phyloP scores from a whole-genome alignment of 2,329 filamentous ascomycete species.

The Exophiala calicioides region DNA sequence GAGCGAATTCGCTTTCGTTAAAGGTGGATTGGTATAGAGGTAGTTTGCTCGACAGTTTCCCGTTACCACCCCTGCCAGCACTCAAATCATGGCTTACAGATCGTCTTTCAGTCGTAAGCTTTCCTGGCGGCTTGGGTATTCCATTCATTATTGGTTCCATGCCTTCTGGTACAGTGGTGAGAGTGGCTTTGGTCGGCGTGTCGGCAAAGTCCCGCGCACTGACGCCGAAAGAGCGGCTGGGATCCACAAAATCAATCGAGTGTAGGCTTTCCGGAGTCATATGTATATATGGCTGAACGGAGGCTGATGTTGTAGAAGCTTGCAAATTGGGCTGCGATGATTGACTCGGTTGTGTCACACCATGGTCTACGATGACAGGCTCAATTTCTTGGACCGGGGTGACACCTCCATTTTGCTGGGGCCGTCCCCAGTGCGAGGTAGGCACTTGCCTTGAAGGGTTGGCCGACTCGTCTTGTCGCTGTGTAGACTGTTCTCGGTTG shows the following conservation, averaged over 20 bases:
- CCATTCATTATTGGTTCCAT: constrained; percentile 9
- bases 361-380: not conserved
- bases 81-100: constrained; percentile 11
- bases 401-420: not conserved
- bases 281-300: constrained; percentile 11
- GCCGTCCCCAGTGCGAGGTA: not conserved
- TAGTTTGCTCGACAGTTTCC: not conserved
- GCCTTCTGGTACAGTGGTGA: constrained; percentile 21
- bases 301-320: not conserved
- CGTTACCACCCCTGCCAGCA: constrained; percentile 6
- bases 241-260: constrained; percentile 11
- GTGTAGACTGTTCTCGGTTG: not conserved
- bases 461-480: not conserved
- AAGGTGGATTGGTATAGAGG: constrained; percentile 20
- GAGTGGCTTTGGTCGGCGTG: constrained; percentile 14
- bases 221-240: constrained; percentile 18
- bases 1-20: constrained; percentile 28
- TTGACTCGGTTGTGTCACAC: not conserved
- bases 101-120: not conserved
- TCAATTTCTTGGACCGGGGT: not conserved
- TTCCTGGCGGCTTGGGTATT: not conserved
- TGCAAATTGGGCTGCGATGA: not conserved
- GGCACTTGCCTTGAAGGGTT: not conserved
- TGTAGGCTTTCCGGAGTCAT: constrained; percentile 8
- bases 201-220: constrained; percentile 28